Evolutionary conservation across 768 basidiomycete genomes (phyloP), one percentile per base, ranked within the genome.

Genomic region (Russula foetens): DNA sequence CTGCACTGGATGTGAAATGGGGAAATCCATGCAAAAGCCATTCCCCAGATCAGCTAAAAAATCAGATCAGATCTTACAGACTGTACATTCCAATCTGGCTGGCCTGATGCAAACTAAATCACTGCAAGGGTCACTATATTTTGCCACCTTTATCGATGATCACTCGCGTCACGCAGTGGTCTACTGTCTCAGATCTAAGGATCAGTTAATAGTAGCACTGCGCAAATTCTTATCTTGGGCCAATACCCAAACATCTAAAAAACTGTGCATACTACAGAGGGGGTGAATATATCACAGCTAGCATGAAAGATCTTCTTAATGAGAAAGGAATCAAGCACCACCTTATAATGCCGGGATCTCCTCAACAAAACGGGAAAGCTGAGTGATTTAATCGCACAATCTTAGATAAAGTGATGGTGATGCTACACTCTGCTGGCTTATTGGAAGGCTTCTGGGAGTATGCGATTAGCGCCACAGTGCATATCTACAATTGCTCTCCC

Each of bases 361-460:
- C 75, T 0, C 67, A 76, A 53, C 71, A 80, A 43, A 81, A 81
- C 56, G 76, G 80, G 0, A 63, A 79, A 14, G 73, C 78, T 0
- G 74, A 81, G 65, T 66, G 72, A 8, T 63, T 69, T 2, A 81
- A 79, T 60, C 66, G 73, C 7, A 75, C 72, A 0, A 61, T 76
- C 9, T 19, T 74, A 4, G 72, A 78, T 44, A 56, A 67, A 7
- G 69, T 72, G 0, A 68, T 69, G 0, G 74, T 76, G 0, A 59
- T 81, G 62, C 54, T 79, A 4, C 71, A 75, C 60, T 64, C 63
- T 1, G 69, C 71, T 35, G 68, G 72, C 0, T 54, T 79, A 2
- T 77, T 76, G 1, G 65, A 62, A 19, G 65, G 38, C 29, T 67
- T 79, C 0, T 81, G 77, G 79, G 74, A 71, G 2, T 71, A 78